Conservation (phyloP, 257 asterid genomes). For the Lycium ferocissimum region DNA sequence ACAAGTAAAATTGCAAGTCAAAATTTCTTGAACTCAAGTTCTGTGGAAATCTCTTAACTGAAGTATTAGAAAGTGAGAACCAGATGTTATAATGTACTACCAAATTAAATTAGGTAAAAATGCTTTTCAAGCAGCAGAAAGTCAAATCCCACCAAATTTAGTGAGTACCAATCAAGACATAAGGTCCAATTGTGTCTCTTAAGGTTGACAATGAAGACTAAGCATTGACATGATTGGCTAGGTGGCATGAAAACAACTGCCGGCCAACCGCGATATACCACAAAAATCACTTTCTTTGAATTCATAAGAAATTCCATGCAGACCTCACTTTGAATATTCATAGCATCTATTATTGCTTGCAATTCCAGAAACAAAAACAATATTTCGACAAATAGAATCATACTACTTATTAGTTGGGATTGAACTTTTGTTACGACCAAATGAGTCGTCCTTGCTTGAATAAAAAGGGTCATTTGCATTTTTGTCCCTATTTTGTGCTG, state of each 20-base stretch:
- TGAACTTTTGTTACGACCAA: no score
- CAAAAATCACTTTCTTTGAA: neutral
- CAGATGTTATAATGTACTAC: slow-evolving; percentile 17
- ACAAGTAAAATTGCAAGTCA: neutral
- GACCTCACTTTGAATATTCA: neutral
- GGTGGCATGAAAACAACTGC: neutral
- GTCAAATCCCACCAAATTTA: slow-evolving; percentile 12
- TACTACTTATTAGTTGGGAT: no score
- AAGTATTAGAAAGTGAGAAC: neutral
- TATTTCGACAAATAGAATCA: no score
- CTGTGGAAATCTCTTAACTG: neutral
- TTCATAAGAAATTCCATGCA: neutral
- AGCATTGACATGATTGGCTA: neutral
- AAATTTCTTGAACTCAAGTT: neutral
- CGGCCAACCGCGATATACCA: neutral
- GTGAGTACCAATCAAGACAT: neutral
- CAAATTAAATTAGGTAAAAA: slow-evolving; percentile 14
- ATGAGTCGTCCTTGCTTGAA: no score
- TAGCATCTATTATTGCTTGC: no score
- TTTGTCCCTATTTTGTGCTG: no score
- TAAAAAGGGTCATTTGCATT: no score
- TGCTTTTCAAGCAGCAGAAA: neutral
- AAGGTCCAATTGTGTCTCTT: neutral
- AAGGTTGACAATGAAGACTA: neutral
- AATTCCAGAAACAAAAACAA: no score